Evolutionary conservation across 1,139 yeast genomes (phyloP).

Genomic region (Candida dubliniensis): DNA sequence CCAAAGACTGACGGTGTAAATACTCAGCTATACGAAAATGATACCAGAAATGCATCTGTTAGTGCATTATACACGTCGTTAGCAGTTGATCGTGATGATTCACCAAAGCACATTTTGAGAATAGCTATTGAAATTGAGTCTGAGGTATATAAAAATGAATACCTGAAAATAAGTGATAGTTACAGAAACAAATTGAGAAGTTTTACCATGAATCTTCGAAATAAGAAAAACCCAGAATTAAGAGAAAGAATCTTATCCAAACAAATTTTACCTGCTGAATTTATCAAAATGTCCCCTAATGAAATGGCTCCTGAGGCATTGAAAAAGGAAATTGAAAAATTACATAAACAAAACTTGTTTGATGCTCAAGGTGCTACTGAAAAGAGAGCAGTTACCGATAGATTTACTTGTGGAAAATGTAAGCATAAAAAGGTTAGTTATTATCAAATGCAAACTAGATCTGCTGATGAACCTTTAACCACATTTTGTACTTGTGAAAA

Average conservation of each 20-base stretch:
- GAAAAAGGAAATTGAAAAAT: constrained; percentile 79
- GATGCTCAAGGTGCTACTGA: constrained; percentile 99
- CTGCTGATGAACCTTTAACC: constrained; percentile 98
- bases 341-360: constrained; percentile 84
- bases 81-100: constrained; percentile 71
- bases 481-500: constrained; percentile 97
- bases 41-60: constrained; percentile 82
- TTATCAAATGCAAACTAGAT: constrained; percentile 96
- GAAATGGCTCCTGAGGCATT: constrained; percentile 93
- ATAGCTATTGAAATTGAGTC: constrained; percentile 73
- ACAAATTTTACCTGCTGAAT: constrained; percentile 60
- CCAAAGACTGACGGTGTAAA: constrained; percentile 80
- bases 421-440: constrained; percentile 95
- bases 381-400: constrained; percentile 91
- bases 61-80: constrained; percentile 85
- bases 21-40: constrained; percentile 65
- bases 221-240: constrained; percentile 84
- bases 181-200: constrained; percentile 84
- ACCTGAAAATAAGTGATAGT: constrained; percentile 52
- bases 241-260: constrained; percentile 68
- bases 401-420: constrained; percentile 97
- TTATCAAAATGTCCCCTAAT: constrained; percentile 82
- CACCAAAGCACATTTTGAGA: constrained; percentile 53
- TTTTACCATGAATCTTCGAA: constrained; percentile 79
- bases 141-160: constrained; percentile 63